Base-by-base conservation (phyloP, 257 asterid genomes). In the Leptodermis oblonga region DNA sequence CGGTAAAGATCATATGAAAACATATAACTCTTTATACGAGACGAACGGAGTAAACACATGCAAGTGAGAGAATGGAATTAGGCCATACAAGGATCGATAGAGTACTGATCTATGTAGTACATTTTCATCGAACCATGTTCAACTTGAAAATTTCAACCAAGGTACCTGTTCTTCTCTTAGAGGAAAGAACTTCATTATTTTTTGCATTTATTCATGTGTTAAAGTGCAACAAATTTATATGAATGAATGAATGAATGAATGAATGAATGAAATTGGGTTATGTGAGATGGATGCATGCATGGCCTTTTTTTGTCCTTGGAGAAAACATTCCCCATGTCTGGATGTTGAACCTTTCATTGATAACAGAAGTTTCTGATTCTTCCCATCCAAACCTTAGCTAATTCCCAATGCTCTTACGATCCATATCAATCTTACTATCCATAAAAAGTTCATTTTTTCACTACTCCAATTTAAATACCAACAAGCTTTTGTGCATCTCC, bases 401-500 rank as follows among this genome's bases (percentile, higher is more conserved):
- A 72, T 39, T 63, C 49, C 65, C 76, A 66, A 39, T 30, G 17
- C 18, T 46, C 18, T 48, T 20, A 13, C 31, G 3, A 59, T 8
- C 39, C 18, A 4, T 30, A n/a, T 33, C n/a, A 33, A 52, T 30
- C n/a, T 69, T 54, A 55, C 59, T 49, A 5, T 59, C 31, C 42
- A 45, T 7, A n/a, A 70, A 70, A 63, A 71, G 7, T 14, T 51
- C 23, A 58, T 20, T 30, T 58, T 43, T 42, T 58, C 34, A 62
- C 52, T 63, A 42, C 71, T 75, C 69, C 64, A 72, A n/a, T 65
- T 70, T 42, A 71, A 77, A 52, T 28, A 67, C 65, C 55, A 45
- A 81, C 72, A 31, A 70, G 59, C 72, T 82, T 74, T 81, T 37
- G 76, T 34, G 4, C 4, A 34, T n/a, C 26, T 74, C 81, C n/a